Percentiles rank a stretch among this genome's conserved stretches.
phyloP scores from a whole-genome alignment of 768 basidiomycete species.

The Lactarius hengduanensis region DNA sequence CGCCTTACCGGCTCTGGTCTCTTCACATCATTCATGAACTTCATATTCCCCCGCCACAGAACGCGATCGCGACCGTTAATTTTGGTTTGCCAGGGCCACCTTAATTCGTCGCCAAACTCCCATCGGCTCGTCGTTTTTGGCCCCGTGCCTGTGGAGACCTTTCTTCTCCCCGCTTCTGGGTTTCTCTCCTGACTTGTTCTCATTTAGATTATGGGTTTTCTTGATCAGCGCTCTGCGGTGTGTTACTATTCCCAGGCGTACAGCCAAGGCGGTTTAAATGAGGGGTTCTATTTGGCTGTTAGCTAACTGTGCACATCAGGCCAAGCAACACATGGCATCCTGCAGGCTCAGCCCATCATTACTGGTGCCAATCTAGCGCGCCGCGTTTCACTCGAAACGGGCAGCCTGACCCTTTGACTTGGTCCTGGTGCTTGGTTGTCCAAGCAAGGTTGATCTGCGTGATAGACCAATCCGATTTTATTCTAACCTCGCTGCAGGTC shows the following conservation, averaged over 20 bases:
- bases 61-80: conserved; percentile 12
- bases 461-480: background rate
- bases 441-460: conserved; percentile 9
- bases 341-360: conserved; percentile 16
- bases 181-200: background rate
- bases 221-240: conserved; percentile 5
- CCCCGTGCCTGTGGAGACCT: background rate
- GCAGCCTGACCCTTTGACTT: conserved; percentile 7
- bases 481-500: conserved; percentile 10
- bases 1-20: conserved; percentile 17
- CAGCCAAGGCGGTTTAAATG: conserved; percentile 5
- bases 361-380: conserved; percentile 5
- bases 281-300: background rate
- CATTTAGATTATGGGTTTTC: background rate
- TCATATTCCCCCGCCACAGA: conserved; percentile 17
- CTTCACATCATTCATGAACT: conserved; percentile 14
- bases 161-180: background rate
- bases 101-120: conserved; percentile 1
- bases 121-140: background rate
- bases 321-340: conserved; percentile 19
- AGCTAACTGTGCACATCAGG: conserved; percentile 3
- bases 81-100: conserved; percentile 11
- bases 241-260: background rate
- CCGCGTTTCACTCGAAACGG: conserved; percentile 9
- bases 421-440: conserved; percentile 1